Base-by-base conservation (phyloP, 1,139 yeast species). In the Nakaseomyces sp. region DNA sequence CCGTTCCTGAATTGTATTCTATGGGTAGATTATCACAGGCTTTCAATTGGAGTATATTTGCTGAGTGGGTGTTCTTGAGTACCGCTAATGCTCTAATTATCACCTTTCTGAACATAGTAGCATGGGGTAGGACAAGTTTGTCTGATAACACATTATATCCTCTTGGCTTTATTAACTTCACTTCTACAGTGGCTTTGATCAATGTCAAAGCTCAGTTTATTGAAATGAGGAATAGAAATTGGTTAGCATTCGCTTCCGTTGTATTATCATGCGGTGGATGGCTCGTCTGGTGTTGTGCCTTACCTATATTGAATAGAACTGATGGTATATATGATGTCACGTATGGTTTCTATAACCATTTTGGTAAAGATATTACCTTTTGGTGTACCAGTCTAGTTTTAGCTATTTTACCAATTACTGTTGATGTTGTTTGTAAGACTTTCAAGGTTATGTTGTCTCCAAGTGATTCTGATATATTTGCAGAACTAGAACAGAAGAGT, bases 1-100 rank as follows among this genome's bases (percentile, higher is more conserved):
- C 97, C 0, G 84, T 88, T 1, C 99, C 99, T 0, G 96, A 89
- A 63, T 69, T 93, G 20, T 93, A 93, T 60, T 58, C 78, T 5
- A 77, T 73, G 46, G 97, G 98, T 2, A 75, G 94, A 47, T 66
- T 74, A 29, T 85, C 81, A 53, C 76, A 80, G 58, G 84, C 81
- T 1, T 89, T 93, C 66, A 85, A 84, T 55, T 62, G 87, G 53
- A 65, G 64, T 43, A 66, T 86, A 4, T 88, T 88, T 53, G 50
- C 86, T 1, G 71, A 76, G 5, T 91, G 97, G 97, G 77, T 88
- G 75, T 43, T 78, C 3, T 63, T 84, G 38, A 95, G 94, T 0
- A 76, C 94, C 1, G 60, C 76, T 0, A 91, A 86, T 56, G 77
- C 95, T 50, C 72, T 84, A 2, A 68, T 85, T 36, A 70, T 85